Conservation (phyloP, 176 grass and related monocot species). For the Carex pumila region DNA sequence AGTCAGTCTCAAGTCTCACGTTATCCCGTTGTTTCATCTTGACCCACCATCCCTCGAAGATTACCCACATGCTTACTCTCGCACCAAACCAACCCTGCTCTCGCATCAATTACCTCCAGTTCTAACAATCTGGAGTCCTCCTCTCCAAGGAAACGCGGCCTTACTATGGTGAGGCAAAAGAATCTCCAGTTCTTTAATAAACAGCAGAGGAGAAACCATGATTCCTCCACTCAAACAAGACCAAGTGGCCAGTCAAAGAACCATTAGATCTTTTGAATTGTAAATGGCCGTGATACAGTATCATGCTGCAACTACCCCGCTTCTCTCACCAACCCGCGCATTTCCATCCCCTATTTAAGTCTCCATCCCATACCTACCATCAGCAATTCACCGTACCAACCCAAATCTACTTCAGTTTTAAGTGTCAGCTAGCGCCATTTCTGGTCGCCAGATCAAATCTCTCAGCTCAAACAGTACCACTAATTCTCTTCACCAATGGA, state of each 20-base stretch:
- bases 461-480: neutral
- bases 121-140: neutral
- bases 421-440: neutral
- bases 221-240: neutral
- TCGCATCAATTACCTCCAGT: neutral
- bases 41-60: neutral
- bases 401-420: neutral
- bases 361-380: neutral
- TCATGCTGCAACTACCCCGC: neutral
- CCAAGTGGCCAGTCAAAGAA: neutral
- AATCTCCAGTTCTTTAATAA: neutral
- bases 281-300: neutral
- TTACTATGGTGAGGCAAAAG: neutral
- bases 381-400: neutral
- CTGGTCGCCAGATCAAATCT: neutral
- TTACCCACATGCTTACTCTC: neutral
- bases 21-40: neutral
- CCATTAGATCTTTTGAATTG: neutral
- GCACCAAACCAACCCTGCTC: neutral
- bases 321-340: conserved; percentile 4
- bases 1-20: neutral
- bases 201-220: neutral
- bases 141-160: neutral
- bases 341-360: neutral
- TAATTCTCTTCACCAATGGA: neutral